Evolutionary conservation across 1,284 basidiomycete genomes (phyloP), one percentile per base, ranked within the genome.

Genomic region (Pascua guehoae): DNA sequence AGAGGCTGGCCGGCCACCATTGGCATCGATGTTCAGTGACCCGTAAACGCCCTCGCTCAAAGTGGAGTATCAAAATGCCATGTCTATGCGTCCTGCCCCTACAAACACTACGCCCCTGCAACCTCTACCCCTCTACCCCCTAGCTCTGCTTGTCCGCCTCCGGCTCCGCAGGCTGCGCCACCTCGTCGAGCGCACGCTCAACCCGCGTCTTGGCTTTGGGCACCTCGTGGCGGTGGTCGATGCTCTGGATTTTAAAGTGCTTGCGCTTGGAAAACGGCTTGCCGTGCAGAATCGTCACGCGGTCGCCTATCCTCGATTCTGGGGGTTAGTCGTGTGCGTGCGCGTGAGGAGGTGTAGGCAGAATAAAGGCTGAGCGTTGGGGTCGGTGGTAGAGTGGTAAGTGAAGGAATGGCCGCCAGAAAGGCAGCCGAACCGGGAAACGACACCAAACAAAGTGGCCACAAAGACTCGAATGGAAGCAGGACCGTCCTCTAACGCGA

Each of bases 211-310:
- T 46, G n/a, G 40, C 52, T 7, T 48, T 40, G 9, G 44, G 51
- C 8, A 48, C 38, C 41, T 51, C 56, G 15, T 46, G 56, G 12
- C 56, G 50, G 56, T 44, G 43, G 40, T 66, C 59, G 52, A 69
- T 66, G 38, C 50, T 51, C 32, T 59, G 61, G 17, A 70, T 55
- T 46, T 50, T 47, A 61, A 66, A 74, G 24, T 62, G 57, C 60
- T 74, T 74, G 46, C 64, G 61, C 49, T 56, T 58, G 3, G 70
- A 72, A 47, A 66, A 59, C 14, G 67, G 64, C 56, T 62, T 63
- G 43, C 69, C 67, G 60, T 70, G 68, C 37, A 68, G 63, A 61
- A 74, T 74, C 0, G 67, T 65, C 8, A 74, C 72, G 53, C 60
- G 56, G 59, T 74, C 70, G 41, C 65, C 66, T 51, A 70, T 49